phyloP scores from a whole-genome alignment of 2,329 filamentous ascomycete genomes.

The Metarhizium guizhouense region DNA sequence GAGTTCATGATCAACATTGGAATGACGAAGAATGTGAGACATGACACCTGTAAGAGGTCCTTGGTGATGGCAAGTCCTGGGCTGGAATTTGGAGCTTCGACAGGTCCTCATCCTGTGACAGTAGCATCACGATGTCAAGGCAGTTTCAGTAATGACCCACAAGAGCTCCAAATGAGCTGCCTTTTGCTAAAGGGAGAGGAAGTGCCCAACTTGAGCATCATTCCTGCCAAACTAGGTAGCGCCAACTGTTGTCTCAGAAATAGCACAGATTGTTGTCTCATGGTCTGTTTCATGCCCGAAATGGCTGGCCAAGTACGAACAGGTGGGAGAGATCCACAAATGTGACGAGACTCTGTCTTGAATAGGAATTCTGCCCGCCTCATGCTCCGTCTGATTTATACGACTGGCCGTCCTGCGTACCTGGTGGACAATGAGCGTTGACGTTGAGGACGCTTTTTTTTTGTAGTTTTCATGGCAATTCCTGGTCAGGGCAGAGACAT shows the following conservation, averaged over 20 bases:
- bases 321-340: not conserved
- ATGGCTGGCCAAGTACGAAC: too few species aligned
- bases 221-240: not conserved
- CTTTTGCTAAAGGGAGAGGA: not conserved
- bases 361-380: conserved; percentile 2
- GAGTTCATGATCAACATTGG: not conserved
- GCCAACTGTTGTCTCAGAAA: too few species aligned
- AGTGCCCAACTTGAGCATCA: not conserved
- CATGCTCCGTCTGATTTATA: not conserved
- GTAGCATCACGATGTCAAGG: not conserved
- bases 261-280: not conserved
- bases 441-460: too few species aligned
- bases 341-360: conserved; percentile 3
- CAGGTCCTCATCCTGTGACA: not conserved
- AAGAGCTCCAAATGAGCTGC: not conserved
- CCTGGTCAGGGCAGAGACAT: too few species aligned
- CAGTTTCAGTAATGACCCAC: not conserved
- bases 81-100: conserved; percentile 1
- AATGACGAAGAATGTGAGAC: not conserved
- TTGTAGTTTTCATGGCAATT: too few species aligned
- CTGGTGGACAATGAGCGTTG: too few species aligned
- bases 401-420: not conserved
- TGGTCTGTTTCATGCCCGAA: not conserved
- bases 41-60: not conserved
- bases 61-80: not conserved